These are phyloP conservation scores for Sarocladium brachiariae DNA, from an alignment of 2,329 filamentous ascomycete genomes.

Conservation along the genomic window DNA sequence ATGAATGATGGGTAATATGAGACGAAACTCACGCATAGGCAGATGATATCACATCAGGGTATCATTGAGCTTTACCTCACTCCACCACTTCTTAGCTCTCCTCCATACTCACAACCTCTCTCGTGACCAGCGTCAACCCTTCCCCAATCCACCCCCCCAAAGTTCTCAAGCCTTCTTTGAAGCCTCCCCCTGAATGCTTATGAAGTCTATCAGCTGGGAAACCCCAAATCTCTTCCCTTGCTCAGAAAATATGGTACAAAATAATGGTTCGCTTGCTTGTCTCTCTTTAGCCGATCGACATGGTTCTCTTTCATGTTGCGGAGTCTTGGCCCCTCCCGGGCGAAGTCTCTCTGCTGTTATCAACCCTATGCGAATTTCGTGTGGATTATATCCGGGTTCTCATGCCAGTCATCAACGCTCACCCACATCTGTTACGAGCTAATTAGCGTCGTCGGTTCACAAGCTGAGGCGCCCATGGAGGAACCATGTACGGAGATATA, in stretches of 20 bases:
- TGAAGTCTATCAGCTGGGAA: background rate
- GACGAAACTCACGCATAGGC: too few species aligned
- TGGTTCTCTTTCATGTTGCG: background rate
- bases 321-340: background rate
- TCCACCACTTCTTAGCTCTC: slow-evolving; percentile 10
- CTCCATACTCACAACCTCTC: background rate
- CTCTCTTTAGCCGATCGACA: background rate
- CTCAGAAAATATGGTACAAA: slow-evolving; percentile 7
- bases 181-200: too few species aligned
- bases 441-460: too few species aligned
- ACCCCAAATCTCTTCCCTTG: background rate
- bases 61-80: slow-evolving; percentile 30
- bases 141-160: too few species aligned
- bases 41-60: slow-evolving; percentile 26
- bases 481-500: slow-evolving; percentile 7
- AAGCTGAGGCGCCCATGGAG: too few species aligned
- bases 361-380: slow-evolving; percentile 77
- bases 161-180: too few species aligned
- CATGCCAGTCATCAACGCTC: slow-evolving; percentile 98
- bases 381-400: slow-evolving; percentile 98
- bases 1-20: too few species aligned
- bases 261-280: slow-evolving; percentile 9
- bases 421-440: slow-evolving; percentile 81
- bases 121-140: background rate
- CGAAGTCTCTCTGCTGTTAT: background rate